These are phyloP conservation scores for Dendrocalamus sinicus DNA, from an alignment of 176 grass and related monocot genomes.

Conservation along the genomic window DNA sequence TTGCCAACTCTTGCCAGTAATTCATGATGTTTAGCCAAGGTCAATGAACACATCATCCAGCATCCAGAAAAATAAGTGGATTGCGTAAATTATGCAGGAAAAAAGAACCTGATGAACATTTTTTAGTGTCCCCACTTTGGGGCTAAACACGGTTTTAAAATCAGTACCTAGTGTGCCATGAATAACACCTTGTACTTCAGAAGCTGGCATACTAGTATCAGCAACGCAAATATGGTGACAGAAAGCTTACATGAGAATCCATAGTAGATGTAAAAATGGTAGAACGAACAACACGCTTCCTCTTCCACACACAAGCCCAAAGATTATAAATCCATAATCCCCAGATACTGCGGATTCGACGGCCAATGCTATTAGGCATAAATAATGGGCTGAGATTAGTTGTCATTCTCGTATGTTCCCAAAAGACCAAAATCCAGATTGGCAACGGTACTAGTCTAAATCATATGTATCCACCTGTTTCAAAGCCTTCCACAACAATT, in stretches of 20 bases:
- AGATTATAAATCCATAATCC: not conserved
- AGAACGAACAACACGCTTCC: not conserved
- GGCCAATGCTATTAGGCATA: not conserved
- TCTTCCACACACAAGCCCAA: not conserved
- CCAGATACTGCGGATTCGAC: not conserved
- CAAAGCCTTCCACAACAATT: constrained; percentile 24
- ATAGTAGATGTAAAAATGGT: not conserved
- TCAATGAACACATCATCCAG: not conserved
- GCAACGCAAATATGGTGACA: not conserved
- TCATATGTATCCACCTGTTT: constrained; percentile 22
- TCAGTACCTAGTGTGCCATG: not conserved
- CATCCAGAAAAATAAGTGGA: not conserved
- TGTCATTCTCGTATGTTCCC: not conserved
- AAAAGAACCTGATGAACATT: not conserved
- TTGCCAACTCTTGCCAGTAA: not conserved
- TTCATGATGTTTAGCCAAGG: not conserved
- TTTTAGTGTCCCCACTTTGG: not conserved
- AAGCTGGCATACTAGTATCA: not conserved
- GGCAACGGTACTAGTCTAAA: not conserved
- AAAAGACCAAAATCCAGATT: not conserved
- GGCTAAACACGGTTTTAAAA: not conserved
- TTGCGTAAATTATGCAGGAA: not conserved
- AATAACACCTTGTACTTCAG: not conserved
- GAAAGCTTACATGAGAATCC: not conserved
- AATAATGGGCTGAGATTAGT: not conserved